These are phyloP conservation scores for Mucor circinelloides DNA, from an alignment of 371 early-diverging fungal species.

Conservation along the genomic window DNA sequence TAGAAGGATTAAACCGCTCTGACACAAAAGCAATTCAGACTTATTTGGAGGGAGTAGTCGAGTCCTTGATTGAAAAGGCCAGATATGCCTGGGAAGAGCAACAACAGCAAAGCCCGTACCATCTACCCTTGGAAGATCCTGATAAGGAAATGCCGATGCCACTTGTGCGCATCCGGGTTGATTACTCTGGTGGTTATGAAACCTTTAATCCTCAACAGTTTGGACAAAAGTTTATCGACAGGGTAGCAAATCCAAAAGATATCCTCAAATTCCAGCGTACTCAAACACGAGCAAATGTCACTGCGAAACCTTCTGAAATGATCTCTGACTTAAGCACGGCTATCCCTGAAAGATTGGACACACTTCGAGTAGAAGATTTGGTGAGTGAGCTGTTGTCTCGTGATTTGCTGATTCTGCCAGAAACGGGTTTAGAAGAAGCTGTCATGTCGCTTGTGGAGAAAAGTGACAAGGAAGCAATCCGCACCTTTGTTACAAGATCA, in stretches of 20 bases:
- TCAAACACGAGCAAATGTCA: neutral
- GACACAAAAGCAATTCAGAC: constrained; percentile 48
- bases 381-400: constrained; percentile 73
- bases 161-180: constrained; percentile 82
- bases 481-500: constrained; percentile 41
- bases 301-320: constrained; percentile 16
- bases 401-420: constrained; percentile 75
- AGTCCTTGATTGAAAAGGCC: constrained; percentile 70
- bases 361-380: constrained; percentile 72
- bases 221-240: constrained; percentile 79
- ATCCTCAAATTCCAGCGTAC: constrained; percentile 74
- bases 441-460: constrained; percentile 85
- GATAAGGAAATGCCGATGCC: constrained; percentile 64
- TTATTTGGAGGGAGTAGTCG: constrained; percentile 58
- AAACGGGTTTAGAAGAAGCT: constrained; percentile 79
- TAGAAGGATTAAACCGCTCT: constrained; percentile 36
- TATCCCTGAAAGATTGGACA: constrained; percentile 68
- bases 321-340: constrained; percentile 22
- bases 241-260: constrained; percentile 96
- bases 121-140: constrained; percentile 1
- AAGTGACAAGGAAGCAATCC: constrained; percentile 83
- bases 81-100: constrained; percentile 61
- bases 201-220: constrained; percentile 87
- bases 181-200: constrained; percentile 82
- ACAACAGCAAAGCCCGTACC: constrained; percentile 11